These are phyloP conservation scores for Effrenium voratum DNA, from an alignment of 73 alveolate species.

Conservation along the genomic window DNA sequence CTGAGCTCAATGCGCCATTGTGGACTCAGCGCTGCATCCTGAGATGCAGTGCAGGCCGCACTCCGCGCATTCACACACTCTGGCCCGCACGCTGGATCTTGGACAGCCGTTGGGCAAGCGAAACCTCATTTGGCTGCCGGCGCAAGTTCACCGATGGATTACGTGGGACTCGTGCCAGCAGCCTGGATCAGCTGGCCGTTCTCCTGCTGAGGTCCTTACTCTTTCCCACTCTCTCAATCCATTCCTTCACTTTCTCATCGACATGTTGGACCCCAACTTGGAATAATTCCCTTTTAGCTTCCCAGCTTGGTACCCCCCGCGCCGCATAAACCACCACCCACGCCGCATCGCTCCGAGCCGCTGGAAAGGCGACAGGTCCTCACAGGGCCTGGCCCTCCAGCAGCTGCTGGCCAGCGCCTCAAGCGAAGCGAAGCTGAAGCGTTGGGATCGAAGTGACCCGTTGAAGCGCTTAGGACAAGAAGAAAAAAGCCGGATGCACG, in stretches of 20 bases:
- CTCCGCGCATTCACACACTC: neutral
- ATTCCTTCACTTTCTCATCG: too few relatives aligned
- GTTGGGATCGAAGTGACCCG: neutral
- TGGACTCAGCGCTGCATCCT: neutral
- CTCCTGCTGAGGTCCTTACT: neutral
- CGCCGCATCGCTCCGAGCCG: too few relatives aligned
- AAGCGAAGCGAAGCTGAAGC: neutral
- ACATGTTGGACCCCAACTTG: too few relatives aligned
- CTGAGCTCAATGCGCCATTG: neutral
- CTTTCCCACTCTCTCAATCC: too few relatives aligned
- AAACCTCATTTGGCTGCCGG: neutral
- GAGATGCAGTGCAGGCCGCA: neutral
- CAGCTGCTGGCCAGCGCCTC: conserved; percentile 37
- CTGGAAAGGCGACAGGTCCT: neutral
- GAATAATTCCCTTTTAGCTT: too few relatives aligned
- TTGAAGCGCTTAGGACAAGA: neutral
- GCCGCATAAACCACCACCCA: too few relatives aligned
- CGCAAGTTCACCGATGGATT: too few relatives aligned
- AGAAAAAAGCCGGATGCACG: too few relatives aligned
- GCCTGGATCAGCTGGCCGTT: conserved; percentile 22
- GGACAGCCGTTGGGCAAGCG: conserved; percentile 75
- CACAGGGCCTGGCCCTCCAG: conserved; percentile 35
- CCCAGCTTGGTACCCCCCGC: too few relatives aligned
- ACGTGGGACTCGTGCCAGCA: conserved; percentile 41
- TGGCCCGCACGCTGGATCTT: neutral